Evolutionary conservation across 2,329 filamentous ascomycete species (phyloP), one percentile per base, ranked within the genome.

Genomic region (Coccinonectria pachysandricola): DNA sequence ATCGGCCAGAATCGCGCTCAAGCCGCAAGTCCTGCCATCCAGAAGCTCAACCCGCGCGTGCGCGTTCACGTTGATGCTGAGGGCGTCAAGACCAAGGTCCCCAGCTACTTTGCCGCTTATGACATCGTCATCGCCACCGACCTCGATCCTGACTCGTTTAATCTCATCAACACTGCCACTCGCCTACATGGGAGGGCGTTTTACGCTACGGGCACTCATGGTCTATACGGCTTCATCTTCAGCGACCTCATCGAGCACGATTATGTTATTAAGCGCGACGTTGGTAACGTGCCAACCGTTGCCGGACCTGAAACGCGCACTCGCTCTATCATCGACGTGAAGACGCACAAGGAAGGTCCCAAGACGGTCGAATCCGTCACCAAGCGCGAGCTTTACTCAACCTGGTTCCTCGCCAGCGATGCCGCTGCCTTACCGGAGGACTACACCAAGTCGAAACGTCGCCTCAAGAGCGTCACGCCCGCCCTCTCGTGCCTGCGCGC

Each of bases 171-270:
- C 58, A 83, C 83, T 12, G 79, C 82, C 15, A 87, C 86, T 20
- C 79, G 88, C 23, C 60, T 92, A 19, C 76, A 79, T 34, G 70
- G 74, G 36, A 74, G 75, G 24, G 77, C 86, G 8, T 95, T 95
- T 55, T 98, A 98, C 56, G 85, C 85, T 7, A 82, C 86, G 18
- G 79, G 77, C 26, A 74, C 80, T 3, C 84, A 95, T 50, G 91
- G 91, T 24, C 71, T 94, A 51, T 96, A 92, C 53, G 91, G 91
- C 30, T 98, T 84, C 60, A 81, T 94, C 40, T 98, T 98, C 53
- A 81, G 82, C 31, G 91, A 98, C 53, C 68, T 98, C 12, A 85
- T 94, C 42, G 71, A 78, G 45, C 91, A 98, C 53, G 78, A 87
- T 45, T 98, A 85, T 49, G 75, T 91, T 34, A 79, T 98, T 35